Conservation (phyloP, 176 grass and related monocot genomes). For the Paspalum notatum region DNA sequence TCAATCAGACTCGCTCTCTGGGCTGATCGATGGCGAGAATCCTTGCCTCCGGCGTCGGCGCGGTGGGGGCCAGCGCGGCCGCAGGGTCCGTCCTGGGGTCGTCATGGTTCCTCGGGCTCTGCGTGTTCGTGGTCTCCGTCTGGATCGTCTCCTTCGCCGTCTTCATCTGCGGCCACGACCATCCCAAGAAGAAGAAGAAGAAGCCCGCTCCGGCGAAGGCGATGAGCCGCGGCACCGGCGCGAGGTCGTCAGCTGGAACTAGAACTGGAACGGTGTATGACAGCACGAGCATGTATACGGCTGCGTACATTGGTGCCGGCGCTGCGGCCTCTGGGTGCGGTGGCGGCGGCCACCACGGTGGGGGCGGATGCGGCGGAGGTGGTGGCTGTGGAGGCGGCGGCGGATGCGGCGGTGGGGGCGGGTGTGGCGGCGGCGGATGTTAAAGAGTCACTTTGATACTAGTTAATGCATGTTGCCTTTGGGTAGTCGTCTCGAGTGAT, state of each 20-base stretch:
- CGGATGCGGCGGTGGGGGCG: too few species aligned
- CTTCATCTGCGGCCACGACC: conserved; percentile 47
- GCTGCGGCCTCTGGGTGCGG: too few species aligned
- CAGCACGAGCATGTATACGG: neutral
- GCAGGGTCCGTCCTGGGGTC: neutral
- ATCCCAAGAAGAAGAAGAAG: conserved; percentile 17
- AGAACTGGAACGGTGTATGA: neutral
- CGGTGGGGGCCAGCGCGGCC: neutral
- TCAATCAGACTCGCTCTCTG: neutral
- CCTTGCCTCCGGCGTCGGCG: neutral
- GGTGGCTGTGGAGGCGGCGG: too few species aligned
- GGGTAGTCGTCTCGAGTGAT: too few species aligned
- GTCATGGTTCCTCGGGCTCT: conserved; percentile 20
- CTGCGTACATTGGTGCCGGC: neutral
- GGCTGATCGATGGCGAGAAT: conserved; percentile 23
- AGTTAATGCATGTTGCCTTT: too few species aligned
- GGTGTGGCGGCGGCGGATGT: too few species aligned
- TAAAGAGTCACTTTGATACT: too few species aligned
- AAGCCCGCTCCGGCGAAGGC: neutral
- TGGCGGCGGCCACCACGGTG: too few species aligned
- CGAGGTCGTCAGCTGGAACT: neutral
- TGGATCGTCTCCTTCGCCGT: conserved; percentile 28
- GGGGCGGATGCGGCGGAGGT: too few species aligned
- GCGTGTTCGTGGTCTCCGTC: conserved; percentile 30
- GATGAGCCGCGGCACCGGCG: neutral